Percentiles rank a stretch among this genome's conserved stretches.
Evolutionary conservation across 305 asterid species (phyloP).

Genomic region (Withania somnifera): DNA sequence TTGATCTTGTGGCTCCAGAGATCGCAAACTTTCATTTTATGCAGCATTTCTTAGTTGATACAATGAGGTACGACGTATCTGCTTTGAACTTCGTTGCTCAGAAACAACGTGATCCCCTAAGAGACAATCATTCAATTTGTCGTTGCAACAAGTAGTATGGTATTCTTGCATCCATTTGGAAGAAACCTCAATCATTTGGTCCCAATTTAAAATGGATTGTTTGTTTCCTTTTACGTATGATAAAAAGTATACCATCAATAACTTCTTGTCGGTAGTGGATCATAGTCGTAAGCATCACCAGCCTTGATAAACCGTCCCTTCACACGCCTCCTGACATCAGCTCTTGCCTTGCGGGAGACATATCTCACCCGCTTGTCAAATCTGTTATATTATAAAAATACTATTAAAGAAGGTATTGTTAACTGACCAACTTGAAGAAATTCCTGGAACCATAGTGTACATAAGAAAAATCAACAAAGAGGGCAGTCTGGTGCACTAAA

Average conservation of each 20-base stretch:
- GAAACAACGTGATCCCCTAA: not conserved
- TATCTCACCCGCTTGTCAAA: slow-evolving; percentile 51
- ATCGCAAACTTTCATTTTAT: not conserved
- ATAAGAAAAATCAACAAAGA: too few relatives aligned
- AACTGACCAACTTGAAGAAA: not conserved
- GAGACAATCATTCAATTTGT: not conserved
- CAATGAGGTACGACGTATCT: not conserved
- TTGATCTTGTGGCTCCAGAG: not conserved
- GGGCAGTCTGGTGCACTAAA: too few relatives aligned
- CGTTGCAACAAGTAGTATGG: not conserved
- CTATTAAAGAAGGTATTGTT: not conserved
- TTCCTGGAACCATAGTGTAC: not conserved
- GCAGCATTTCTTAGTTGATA: not conserved
- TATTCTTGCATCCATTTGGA: not conserved
- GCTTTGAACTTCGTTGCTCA: not conserved
- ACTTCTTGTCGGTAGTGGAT: slow-evolving; percentile 29
- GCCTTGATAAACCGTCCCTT: slow-evolving; percentile 72
- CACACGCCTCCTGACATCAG: slow-evolving; percentile 67
- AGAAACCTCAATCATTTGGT: not conserved
- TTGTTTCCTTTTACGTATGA: not conserved
- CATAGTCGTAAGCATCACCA: slow-evolving; percentile 56
- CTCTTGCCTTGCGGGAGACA: slow-evolving; percentile 59
- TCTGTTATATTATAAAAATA: slow-evolving; percentile 14
- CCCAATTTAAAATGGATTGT: not conserved
- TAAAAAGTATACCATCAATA: slow-evolving; percentile 14